A percentile compares a stretch with the other conserved stretches of the same genome.
These are phyloP conservation scores for Penstemon davidsonii DNA, from an alignment of 257 asterid genomes.

Conservation along the genomic window DNA sequence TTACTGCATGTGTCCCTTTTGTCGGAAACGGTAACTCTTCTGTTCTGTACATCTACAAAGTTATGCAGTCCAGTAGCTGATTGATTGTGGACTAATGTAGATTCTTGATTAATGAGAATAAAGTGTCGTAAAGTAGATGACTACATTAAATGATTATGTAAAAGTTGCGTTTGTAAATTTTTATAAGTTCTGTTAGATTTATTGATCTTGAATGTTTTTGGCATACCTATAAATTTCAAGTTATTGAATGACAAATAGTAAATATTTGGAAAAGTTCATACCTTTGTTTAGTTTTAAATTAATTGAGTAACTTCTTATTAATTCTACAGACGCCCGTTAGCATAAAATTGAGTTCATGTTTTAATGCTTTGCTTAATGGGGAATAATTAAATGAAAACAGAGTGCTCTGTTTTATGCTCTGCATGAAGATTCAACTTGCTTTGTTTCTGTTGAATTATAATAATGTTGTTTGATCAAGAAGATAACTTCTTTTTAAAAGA, in stretches of 20 bases:
- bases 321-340: not conserved
- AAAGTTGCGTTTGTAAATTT: not conserved
- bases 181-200: not conserved
- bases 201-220: not conserved
- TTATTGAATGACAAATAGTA: too few relatives aligned
- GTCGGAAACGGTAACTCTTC: slow-evolving; percentile 37
- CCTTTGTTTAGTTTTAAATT: not conserved
- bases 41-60: not conserved
- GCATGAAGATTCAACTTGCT: too few relatives aligned
- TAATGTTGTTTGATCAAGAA: too few relatives aligned
- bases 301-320: not conserved
- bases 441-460: too few relatives aligned
- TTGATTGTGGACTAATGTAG: not conserved
- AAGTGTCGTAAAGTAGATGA: not conserved
- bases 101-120: not conserved
- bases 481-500: too few relatives aligned
- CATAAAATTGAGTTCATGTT: not conserved
- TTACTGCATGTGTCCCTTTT: slow-evolving; percentile 55
- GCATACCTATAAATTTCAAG: not conserved
- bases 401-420: too few relatives aligned
- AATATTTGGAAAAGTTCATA: not conserved
- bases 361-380: too few relatives aligned
- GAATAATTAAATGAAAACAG: too few relatives aligned
- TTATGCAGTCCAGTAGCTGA: not conserved
- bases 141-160: not conserved